Conservation (phyloP, 116 monocot genomes). For the Cymodocea nodosa region DNA sequence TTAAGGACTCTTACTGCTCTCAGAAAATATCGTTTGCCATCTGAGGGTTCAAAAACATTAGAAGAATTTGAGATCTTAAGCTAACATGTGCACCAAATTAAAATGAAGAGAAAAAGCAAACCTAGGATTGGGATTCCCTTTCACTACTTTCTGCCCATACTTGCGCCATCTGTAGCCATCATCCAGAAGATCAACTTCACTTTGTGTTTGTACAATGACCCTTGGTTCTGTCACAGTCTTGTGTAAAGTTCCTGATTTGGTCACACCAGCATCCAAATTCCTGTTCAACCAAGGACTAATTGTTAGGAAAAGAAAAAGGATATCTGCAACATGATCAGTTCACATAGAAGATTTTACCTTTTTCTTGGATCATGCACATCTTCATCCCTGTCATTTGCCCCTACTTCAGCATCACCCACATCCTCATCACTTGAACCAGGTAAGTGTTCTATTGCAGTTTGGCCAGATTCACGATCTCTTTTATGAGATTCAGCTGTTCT, state of each 20-base stretch:
- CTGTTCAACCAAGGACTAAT: slow-evolving; percentile 14
- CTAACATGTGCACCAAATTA: too few species aligned
- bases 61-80: too few species aligned
- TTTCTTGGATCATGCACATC: slow-evolving; percentile 33
- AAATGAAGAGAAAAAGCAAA: slow-evolving; percentile 9
- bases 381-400: slow-evolving; percentile 18
- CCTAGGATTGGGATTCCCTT: slow-evolving; percentile 79
- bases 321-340: neutral
- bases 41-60: too few species aligned
- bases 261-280: slow-evolving; percentile 18
- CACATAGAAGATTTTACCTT: slow-evolving; percentile 26
- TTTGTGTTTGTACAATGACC: slow-evolving; percentile 69
- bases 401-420: slow-evolving; percentile 36
- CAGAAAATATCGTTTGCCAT: too few species aligned
- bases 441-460: slow-evolving; percentile 39
- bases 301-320: neutral
- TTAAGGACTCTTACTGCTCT: too few species aligned
- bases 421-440: slow-evolving; percentile 59
- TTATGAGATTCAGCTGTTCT: slow-evolving; percentile 15
- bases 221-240: slow-evolving; percentile 53
- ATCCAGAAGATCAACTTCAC: slow-evolving; percentile 84
- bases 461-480: slow-evolving; percentile 29
- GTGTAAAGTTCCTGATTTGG: slow-evolving; percentile 28
- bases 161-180: slow-evolving; percentile 90
- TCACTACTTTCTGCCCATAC: slow-evolving; percentile 79